Conservation (phyloP, 352 stramenopile species). For the Phytopythium delawarense region DNA sequence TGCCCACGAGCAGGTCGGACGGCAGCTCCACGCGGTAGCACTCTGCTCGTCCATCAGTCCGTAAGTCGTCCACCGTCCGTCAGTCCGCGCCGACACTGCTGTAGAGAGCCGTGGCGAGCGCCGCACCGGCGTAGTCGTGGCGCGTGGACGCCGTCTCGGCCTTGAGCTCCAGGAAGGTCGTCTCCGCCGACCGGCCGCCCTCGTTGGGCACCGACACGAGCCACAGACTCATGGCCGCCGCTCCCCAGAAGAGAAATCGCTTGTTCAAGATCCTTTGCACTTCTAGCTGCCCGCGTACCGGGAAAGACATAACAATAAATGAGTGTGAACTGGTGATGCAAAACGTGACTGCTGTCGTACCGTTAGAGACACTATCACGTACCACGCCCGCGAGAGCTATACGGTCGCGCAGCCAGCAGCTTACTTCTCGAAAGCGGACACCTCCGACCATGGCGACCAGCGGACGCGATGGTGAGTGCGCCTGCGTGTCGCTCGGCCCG, state of each 20-base stretch:
- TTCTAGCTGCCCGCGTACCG: neutral
- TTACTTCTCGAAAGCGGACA: neutral
- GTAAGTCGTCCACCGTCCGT: neutral
- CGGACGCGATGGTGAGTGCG: conserved; percentile 1
- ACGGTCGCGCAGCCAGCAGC: neutral
- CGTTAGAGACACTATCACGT: neutral
- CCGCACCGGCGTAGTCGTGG: conserved; percentile 72
- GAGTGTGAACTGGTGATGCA: neutral
- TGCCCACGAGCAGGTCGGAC: conserved; percentile 94
- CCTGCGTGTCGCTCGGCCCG: neutral
- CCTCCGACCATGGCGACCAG: neutral
- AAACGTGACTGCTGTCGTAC: neutral
- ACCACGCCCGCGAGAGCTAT: neutral
- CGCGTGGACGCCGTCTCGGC: conserved; percentile 76
- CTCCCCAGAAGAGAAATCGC: neutral
- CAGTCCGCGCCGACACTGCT: too few species aligned
- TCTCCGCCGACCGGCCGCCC: conserved; percentile 72
- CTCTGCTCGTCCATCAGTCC: conserved; percentile 23
- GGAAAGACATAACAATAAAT: neutral
- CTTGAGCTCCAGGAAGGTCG: conserved; percentile 83
- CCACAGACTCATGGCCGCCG: conserved; percentile 51
- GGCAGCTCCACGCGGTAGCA: conserved; percentile 89
- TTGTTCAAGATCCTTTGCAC: conserved; percentile 31
- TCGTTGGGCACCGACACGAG: conserved; percentile 85
- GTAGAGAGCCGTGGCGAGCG: neutral